Percentiles rank a stretch among this genome's conserved stretches.
Conservation (phyloP, 2,329 filamentous ascomycete species). For the Aureobasidium namibiae region DNA sequence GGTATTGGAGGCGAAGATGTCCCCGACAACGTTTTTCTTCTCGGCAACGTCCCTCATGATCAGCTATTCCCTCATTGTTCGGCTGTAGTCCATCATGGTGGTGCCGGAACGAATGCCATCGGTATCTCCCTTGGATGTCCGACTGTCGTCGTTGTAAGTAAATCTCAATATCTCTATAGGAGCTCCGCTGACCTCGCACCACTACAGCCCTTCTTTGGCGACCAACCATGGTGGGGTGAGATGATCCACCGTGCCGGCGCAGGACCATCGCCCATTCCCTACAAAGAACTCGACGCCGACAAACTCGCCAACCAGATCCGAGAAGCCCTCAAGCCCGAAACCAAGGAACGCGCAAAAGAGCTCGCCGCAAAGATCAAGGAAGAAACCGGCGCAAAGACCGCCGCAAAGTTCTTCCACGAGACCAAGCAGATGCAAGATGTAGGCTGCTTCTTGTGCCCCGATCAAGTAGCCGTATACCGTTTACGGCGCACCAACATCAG, state of each 20-base stretch:
- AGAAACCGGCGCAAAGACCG: conserved; percentile 31
- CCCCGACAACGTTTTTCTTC: conserved; percentile 40
- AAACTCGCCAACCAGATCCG: conserved; percentile 40
- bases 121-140: conserved; percentile 45
- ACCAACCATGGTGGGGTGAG: conserved; percentile 48
- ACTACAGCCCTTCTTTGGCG: conserved; percentile 45
- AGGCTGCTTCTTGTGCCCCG: conserved; percentile 55
- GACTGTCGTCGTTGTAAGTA: conserved; percentile 39
- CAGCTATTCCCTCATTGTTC: conserved; percentile 51
- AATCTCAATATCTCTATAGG: fast-evolving
- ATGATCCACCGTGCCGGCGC: conserved; percentile 44
- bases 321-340: conserved; percentile 34
- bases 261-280: conserved; percentile 41
- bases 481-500: conserved; percentile 55
- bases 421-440: background rate
- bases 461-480: conserved; percentile 62
- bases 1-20: conserved; percentile 34
- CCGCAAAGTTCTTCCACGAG: conserved; percentile 33
- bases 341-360: conserved; percentile 28
- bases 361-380: conserved; percentile 33
- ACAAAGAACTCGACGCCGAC: conserved; percentile 36
- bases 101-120: conserved; percentile 50
- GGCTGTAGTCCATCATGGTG: conserved; percentile 51
- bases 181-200: background rate
- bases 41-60: conserved; percentile 48